These are phyloP conservation scores for Cladosporium velox DNA, from an alignment of 2,329 filamentous ascomycete species.

Conservation along the genomic window DNA sequence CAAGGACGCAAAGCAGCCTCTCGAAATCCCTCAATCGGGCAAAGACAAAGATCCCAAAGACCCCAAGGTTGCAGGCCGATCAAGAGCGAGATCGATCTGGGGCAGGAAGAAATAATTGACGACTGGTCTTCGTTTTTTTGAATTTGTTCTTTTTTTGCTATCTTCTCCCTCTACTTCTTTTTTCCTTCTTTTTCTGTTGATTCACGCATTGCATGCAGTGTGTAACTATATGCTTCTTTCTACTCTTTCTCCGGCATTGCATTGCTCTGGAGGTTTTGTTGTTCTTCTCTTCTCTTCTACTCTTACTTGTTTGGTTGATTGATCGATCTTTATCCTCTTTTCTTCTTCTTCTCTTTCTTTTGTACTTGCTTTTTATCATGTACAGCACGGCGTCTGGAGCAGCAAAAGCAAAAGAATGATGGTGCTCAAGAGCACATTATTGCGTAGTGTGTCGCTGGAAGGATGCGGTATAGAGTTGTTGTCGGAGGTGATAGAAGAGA, in stretches of 20 bases:
- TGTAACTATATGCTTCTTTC: background rate
- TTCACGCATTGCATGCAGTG: constrained; percentile 7
- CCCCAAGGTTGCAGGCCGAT: constrained; percentile 18
- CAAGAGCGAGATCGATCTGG: constrained; percentile 29
- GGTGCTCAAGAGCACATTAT: background rate
- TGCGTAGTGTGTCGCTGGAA: background rate
- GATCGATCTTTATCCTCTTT: background rate
- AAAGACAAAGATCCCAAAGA: constrained; percentile 9
- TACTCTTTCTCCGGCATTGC: background rate
- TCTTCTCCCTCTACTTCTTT: background rate
- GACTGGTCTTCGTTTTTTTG: background rate
- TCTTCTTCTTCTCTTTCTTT: background rate
- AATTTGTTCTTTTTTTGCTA: background rate
- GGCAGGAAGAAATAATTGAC: constrained; percentile 27
- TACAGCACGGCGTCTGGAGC: constrained; percentile 7
- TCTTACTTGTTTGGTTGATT: background rate
- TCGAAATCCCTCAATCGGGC: constrained; percentile 67
- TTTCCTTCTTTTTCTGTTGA: background rate
- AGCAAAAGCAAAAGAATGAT: background rate
- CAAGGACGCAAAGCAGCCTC: constrained; percentile 63
- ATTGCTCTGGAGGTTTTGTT: background rate
- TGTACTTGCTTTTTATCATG: background rate
- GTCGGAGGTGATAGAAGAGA: background rate
- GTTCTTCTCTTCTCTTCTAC: background rate
- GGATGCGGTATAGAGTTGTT: background rate